Conservation (phyloP, 257 asterid genomes). For the Solanum habrochaites region DNA sequence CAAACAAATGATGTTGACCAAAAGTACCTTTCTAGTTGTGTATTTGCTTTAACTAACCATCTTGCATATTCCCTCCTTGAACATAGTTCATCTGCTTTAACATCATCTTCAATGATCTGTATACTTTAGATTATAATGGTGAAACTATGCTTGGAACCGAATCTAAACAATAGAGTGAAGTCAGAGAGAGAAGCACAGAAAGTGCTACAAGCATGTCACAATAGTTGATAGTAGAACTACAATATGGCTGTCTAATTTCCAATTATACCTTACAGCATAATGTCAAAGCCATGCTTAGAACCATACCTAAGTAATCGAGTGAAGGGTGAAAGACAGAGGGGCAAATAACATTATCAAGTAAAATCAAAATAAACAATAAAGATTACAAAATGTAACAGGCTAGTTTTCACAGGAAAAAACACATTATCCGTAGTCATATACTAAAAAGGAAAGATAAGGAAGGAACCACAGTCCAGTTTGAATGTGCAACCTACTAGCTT, state of each 20-base stretch:
- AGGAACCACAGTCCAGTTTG: background rate
- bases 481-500: background rate
- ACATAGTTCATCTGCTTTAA: slow-evolving; percentile 65
- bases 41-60: slow-evolving; percentile 62
- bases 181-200: background rate
- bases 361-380: background rate
- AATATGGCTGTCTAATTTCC: background rate
- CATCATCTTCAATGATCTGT: slow-evolving; percentile 79
- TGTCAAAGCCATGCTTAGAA: background rate
- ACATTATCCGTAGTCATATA: background rate
- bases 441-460: background rate
- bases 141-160: slow-evolving; percentile 10
- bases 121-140: slow-evolving; percentile 10
- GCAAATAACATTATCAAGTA: background rate
- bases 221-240: background rate
- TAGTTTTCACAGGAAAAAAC: background rate
- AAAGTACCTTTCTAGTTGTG: slow-evolving; percentile 66
- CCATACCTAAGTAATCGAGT: background rate
- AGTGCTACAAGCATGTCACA: background rate
- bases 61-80: slow-evolving; percentile 89
- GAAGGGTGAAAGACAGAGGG: background rate
- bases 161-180: background rate
- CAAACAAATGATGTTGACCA: background rate
- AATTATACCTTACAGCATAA: background rate
- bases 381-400: background rate